These are phyloP conservation scores for Xylaria sp. DNA, from an alignment of 495 filamentous ascomycete genomes.

Conservation along the genomic window DNA sequence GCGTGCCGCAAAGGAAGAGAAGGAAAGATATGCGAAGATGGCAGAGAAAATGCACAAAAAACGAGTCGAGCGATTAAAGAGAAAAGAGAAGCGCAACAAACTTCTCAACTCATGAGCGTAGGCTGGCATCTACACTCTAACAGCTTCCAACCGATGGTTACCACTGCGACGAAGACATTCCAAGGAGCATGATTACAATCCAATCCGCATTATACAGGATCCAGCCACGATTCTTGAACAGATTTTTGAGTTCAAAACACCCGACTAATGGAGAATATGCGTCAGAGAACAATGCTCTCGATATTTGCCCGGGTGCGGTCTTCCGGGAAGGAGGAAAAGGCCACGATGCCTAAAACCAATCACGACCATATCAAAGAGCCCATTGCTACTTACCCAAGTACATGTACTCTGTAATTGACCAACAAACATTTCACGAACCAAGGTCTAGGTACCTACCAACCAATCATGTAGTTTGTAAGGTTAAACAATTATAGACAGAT, in stretches of 20 bases:
- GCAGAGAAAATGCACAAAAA: constrained; percentile 98
- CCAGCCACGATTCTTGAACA: not conserved
- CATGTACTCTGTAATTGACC: not conserved
- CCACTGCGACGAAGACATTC: not conserved
- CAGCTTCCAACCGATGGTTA: not conserved
- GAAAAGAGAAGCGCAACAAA: constrained; percentile 98
- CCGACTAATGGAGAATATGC: not conserved
- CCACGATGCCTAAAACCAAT: not conserved
- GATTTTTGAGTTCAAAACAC: not conserved
- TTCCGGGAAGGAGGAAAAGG: not conserved
- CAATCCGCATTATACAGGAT: not conserved
- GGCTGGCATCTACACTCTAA: constrained; percentile 3
- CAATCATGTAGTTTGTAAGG: not conserved
- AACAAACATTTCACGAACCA: not conserved
- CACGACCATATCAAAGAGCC: not conserved
- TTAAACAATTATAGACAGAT: not conserved
- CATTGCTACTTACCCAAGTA: not conserved
- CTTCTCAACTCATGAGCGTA: constrained; percentile 80
- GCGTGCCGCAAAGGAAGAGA: constrained; percentile 87
- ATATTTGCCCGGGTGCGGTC: not conserved
- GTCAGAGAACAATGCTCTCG: not conserved
- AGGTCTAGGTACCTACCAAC: not conserved
- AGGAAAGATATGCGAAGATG: constrained; percentile 91
- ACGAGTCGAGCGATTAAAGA: constrained; percentile 88
- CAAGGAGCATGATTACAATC: not conserved